A percentile compares a stretch with the other conserved stretches of the same genome.
Evolutionary conservation across 768 basidiomycete genomes (phyloP).

Genomic region (Pisolithus albus): DNA sequence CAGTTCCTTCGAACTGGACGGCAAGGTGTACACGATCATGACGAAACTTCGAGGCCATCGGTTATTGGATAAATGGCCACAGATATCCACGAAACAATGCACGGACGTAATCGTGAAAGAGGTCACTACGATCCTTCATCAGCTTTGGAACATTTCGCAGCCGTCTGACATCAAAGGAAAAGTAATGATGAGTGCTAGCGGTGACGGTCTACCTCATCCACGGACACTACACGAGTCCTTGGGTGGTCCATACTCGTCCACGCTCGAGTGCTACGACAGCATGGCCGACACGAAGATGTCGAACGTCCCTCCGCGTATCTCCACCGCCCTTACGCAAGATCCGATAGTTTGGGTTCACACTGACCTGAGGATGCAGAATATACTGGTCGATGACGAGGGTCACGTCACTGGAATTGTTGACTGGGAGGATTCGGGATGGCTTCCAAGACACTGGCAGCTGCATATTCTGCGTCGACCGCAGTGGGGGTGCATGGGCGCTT

Average conservation of each 20-base stretch:
- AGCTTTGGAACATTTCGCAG: constrained; percentile 16
- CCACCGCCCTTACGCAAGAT: constrained; percentile 3
- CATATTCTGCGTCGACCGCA: constrained; percentile 7
- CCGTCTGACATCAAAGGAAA: constrained; percentile 7
- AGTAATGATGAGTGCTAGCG: constrained; percentile 21
- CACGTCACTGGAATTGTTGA: constrained; percentile 17
- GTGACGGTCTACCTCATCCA: constrained; percentile 19
- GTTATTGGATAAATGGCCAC: constrained; percentile 6
- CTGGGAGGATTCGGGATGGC: constrained; percentile 22
- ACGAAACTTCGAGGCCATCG: constrained; percentile 13
- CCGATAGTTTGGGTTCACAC: constrained; percentile 12
- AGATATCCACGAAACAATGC: constrained; percentile 5
- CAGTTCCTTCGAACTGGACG: constrained; percentile 11
- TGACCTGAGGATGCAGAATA: constrained; percentile 16
- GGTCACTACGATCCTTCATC: constrained; percentile 5
- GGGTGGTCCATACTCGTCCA: constrained; percentile 14
- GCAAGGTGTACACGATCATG: constrained; percentile 17
- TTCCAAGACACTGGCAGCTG: constrained; percentile 18
- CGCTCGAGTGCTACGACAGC: constrained; percentile 12
- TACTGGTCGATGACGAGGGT: constrained; percentile 14
- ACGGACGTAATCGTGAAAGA: neutral
- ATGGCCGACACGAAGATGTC: constrained; percentile 5
- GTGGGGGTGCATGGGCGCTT: constrained; percentile 9
- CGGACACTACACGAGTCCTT: constrained; percentile 5
- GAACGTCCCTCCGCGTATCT: constrained; percentile 1